These are phyloP conservation scores for Geosmithia putterillii DNA, from an alignment of 2,329 filamentous ascomycete species.

Conservation along the genomic window DNA sequence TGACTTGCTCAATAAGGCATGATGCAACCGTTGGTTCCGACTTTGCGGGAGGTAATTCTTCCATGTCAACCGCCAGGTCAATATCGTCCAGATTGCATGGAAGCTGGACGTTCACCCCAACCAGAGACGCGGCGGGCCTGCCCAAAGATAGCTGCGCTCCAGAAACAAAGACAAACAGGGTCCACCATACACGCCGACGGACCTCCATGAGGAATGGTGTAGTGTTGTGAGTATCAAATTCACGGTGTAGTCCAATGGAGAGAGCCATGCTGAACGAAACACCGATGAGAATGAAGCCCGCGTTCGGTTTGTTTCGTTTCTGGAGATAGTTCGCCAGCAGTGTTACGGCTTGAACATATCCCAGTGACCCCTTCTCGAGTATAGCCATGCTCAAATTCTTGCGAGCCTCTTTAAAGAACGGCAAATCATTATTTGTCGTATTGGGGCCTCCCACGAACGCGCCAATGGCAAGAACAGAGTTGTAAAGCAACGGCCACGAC, in stretches of 20 bases:
- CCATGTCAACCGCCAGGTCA: constrained; percentile 8
- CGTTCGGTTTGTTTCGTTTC: constrained; percentile 33
- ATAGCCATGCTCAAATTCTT: constrained; percentile 21
- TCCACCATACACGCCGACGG: constrained; percentile 18
- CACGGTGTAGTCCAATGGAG: constrained; percentile 31
- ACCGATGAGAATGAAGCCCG: constrained; percentile 33
- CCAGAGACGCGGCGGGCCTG: constrained; percentile 5
- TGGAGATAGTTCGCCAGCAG: constrained; percentile 32
- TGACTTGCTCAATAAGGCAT: constrained; percentile 6
- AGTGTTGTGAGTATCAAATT: constrained; percentile 13
- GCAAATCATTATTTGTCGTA: constrained; percentile 5
- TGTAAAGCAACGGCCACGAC: constrained; percentile 10
- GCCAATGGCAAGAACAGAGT: constrained; percentile 18
- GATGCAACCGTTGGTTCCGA: constrained; percentile 5
- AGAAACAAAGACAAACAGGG: constrained; percentile 21
- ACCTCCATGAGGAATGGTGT: constrained; percentile 13
- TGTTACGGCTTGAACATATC: constrained; percentile 24
- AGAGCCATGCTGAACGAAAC: constrained; percentile 33
- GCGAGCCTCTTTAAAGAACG: constrained; percentile 10
- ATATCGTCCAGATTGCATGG: constrained; percentile 6
- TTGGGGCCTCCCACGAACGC: constrained; percentile 13
- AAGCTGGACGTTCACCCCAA: constrained; percentile 6
- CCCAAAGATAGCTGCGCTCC: constrained; percentile 7
- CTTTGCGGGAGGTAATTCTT: constrained; percentile 3
- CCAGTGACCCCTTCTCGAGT: constrained; percentile 26